These are phyloP conservation scores for Phytopythium oedochilum DNA, from an alignment of 352 stramenopile species.

Conservation along the genomic window DNA sequence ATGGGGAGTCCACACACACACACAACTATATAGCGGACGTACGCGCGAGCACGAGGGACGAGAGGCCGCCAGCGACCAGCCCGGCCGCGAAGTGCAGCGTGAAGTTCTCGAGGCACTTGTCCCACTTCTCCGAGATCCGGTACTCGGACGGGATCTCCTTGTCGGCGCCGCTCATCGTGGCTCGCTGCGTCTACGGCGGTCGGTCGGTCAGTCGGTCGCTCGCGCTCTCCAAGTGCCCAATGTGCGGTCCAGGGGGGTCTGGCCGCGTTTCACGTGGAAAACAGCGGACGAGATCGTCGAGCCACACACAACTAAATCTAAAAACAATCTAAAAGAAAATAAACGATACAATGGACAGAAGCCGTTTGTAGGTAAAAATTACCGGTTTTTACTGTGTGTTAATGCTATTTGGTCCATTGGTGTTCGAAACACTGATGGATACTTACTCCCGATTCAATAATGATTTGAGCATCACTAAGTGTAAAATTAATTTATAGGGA, in stretches of 20 bases:
- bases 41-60: slow-evolving; percentile 80
- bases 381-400: no score
- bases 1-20: no score
- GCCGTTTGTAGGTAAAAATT: no score
- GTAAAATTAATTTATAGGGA: no score
- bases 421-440: no score
- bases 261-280: slow-evolving; percentile 1
- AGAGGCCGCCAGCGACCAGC: slow-evolving; percentile 76
- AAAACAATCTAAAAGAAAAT: no score
- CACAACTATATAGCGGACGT: no score
- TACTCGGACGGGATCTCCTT: slow-evolving; percentile 83
- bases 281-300: background rate
- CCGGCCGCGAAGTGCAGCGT: slow-evolving; percentile 81
- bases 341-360: no score
- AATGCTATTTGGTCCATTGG: no score
- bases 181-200: background rate
- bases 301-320: no score
- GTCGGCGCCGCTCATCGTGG: slow-evolving; percentile 35
- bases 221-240: background rate
- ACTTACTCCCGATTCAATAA: no score
- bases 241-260: background rate
- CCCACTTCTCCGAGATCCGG: slow-evolving; percentile 89
- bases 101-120: slow-evolving; percentile 89
- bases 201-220: background rate
- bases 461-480: no score